These are phyloP conservation scores for Jaltomata sinuosa DNA, from an alignment of 257 asterid species.

Conservation along the genomic window DNA sequence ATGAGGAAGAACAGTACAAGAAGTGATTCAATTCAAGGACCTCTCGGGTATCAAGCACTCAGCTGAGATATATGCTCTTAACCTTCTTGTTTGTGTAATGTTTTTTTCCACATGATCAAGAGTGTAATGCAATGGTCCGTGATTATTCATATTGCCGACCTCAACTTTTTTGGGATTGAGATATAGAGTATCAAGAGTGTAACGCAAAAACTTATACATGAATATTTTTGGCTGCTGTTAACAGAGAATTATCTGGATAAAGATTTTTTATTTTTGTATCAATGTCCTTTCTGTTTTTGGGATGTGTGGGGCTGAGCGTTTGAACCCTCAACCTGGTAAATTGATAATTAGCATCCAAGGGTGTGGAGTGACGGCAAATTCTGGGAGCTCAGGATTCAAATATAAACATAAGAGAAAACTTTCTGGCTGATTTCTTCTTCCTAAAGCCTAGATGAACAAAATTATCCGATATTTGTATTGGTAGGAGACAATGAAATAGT, in stretches of 20 bases:
- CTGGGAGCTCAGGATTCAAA: neutral
- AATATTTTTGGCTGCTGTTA: neutral
- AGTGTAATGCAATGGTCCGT: neutral
- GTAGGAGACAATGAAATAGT: neutral
- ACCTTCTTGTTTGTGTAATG: neutral
- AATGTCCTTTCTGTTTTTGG: neutral
- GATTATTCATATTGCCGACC: neutral
- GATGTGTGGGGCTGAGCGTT: neutral
- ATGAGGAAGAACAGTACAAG: slow-evolving; percentile 33
- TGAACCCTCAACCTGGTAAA: neutral
- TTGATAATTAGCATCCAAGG: neutral
- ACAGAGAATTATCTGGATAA: neutral
- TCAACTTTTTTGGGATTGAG: neutral
- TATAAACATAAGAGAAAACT: neutral
- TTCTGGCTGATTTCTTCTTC: neutral
- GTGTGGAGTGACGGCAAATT: neutral
- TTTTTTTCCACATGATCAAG: neutral
- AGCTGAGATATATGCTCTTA: slow-evolving; percentile 25
- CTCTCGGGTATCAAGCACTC: slow-evolving; percentile 70
- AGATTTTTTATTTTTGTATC: neutral
- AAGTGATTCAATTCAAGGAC: slow-evolving; percentile 42
- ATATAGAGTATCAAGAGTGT: neutral
- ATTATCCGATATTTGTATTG: neutral
- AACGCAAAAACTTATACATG: neutral
- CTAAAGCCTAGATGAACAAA: neutral